Evolutionary conservation across 306 rosid species (phyloP).

Genomic region (Pyrus pyrifolia): DNA sequence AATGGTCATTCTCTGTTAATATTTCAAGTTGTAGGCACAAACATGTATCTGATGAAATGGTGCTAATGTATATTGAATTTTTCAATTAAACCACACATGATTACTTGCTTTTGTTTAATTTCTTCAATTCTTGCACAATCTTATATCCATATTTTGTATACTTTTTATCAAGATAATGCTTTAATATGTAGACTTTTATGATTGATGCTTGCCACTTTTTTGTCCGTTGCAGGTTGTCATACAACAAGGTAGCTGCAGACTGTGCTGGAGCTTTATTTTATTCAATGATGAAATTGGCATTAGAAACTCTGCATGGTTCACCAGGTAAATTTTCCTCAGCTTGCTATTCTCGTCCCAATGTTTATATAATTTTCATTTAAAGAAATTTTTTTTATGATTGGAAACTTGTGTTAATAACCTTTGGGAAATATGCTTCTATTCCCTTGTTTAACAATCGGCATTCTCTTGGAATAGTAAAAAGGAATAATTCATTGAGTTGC

Average conservation of each 20-base stretch:
- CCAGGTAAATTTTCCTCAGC: slow-evolving; percentile 44
- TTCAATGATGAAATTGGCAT: slow-evolving; percentile 72
- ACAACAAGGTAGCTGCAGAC: slow-evolving; percentile 68
- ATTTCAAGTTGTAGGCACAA: neutral
- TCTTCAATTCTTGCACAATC: neutral
- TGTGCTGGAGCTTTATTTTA: slow-evolving; percentile 90
- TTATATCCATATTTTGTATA: neutral
- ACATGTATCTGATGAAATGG: neutral
- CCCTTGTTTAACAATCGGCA: neutral
- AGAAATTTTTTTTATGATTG: neutral
- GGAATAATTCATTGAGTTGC: neutral
- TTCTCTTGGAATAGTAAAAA: neutral
- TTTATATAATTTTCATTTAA: neutral
- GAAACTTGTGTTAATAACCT: neutral
- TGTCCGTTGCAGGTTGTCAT: slow-evolving; percentile 58
- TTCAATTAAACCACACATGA: neutral
- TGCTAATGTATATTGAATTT: neutral
- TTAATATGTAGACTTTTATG: slow-evolving; percentile 1
- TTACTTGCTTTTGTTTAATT: neutral
- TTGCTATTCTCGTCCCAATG: neutral
- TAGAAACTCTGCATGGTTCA: slow-evolving; percentile 53
- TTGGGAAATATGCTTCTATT: neutral
- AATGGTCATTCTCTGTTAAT: neutral
- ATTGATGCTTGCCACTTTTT: slow-evolving; percentile 12
- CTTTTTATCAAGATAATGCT: neutral